A percentile compares a stretch with the other conserved stretches of the same genome.
Evolutionary conservation across 768 basidiomycete genomes (phyloP).

Genomic region (Lyophyllum shimeji): DNA sequence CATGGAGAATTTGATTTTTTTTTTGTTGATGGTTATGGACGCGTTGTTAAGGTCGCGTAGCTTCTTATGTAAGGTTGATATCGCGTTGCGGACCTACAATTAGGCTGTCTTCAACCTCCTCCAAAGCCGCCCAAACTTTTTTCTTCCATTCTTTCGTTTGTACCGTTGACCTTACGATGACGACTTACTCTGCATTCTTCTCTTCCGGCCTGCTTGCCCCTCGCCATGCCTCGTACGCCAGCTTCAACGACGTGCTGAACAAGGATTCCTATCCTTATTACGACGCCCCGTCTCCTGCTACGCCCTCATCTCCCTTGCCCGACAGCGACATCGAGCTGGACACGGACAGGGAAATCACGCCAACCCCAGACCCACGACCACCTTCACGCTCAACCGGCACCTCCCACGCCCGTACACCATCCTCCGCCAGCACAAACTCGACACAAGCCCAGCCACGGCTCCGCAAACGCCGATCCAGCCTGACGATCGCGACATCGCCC

Average conservation of each 20-base stretch:
- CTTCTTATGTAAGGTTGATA: constrained; percentile 12
- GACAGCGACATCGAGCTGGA: constrained; percentile 36
- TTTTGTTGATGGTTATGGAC: neutral
- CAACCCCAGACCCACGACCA: constrained; percentile 17
- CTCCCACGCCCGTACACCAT: constrained; percentile 18
- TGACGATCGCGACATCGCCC: constrained; percentile 53
- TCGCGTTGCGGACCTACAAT: neutral
- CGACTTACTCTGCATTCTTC: constrained; percentile 67
- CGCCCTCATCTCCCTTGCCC: constrained; percentile 24
- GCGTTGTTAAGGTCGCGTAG: constrained; percentile 1
- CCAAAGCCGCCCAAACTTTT: neutral
- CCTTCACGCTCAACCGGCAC: constrained; percentile 4
- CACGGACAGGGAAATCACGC: constrained; percentile 21
- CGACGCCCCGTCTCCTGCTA: constrained; percentile 18
- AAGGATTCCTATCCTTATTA: constrained; percentile 4
- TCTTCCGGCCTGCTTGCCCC: constrained; percentile 69
- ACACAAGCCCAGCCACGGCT: constrained; percentile 36
- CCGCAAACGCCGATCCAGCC: constrained; percentile 62
- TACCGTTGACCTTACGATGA: constrained; percentile 19
- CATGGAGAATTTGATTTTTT: constrained; percentile 22
- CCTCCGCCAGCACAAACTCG: constrained; percentile 4
- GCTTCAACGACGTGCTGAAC: neutral
- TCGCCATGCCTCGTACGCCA: constrained; percentile 17
- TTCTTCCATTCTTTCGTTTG: constrained; percentile 1
- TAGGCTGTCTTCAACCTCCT: neutral